A percentile compares a stretch with the other conserved stretches of the same genome.
Evolutionary conservation across 164 flowering plant genomes (phyloP).

Genomic region (Saururus chinensis): DNA sequence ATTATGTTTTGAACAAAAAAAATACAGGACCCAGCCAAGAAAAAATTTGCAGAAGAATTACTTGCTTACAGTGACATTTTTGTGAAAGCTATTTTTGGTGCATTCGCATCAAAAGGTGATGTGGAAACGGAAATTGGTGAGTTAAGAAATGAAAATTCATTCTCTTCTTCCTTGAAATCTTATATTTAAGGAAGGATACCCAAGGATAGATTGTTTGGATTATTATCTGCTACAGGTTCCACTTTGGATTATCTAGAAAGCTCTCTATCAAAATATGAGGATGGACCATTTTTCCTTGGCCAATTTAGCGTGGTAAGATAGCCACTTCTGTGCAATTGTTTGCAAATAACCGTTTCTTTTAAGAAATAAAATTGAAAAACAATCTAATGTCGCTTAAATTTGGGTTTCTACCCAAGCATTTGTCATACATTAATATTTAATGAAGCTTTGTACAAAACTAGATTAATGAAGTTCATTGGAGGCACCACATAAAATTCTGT

Average conservation of each 20-base stretch:
- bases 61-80: constrained; percentile 41
- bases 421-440: neutral
- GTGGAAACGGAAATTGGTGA: neutral
- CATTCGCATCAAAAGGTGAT: neutral
- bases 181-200: too few species aligned
- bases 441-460: neutral
- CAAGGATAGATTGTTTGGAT: neutral
- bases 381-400: too few species aligned
- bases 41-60: constrained; percentile 65
- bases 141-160: neutral
- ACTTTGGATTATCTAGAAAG: constrained; percentile 67
- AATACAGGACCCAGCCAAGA: constrained; percentile 54
- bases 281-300: constrained; percentile 92
- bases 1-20: too few species aligned
- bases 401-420: neutral
- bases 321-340: neutral
- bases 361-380: too few species aligned
- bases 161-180: too few species aligned
- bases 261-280: constrained; percentile 62
- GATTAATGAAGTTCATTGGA: neutral
- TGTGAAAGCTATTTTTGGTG: constrained; percentile 3
- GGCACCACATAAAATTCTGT: neutral
- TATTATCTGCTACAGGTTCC: constrained; percentile 28
- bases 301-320: constrained; percentile 54
- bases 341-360: neutral